Base-by-base conservation (phyloP, 169 alveolate species). In the Plasmodium chabaudi region DNA sequence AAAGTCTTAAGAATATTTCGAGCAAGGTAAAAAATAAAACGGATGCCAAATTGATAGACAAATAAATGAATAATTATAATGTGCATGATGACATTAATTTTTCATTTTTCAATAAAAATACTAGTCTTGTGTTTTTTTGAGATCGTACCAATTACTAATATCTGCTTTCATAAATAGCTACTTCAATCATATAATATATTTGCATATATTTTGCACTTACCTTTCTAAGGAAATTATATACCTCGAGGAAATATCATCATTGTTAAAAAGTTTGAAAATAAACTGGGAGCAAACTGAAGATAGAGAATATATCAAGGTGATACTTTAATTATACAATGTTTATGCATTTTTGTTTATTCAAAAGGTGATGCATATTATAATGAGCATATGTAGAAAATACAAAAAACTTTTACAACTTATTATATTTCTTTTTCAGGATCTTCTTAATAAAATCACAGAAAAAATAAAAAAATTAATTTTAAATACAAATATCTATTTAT, bases 401-500 rank as follows among this genome's bases (percentile, higher is more conserved):
- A 67, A 21, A 15, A 12, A 0, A 34, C 4, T 15, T 1, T 42
- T 4, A 39, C 15, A 39, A 19, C 17, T 42, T 13, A 27, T 3
- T 19, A 13, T 34, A 23, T n/a, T 15, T 5, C n/a, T 17, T 42
- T 19, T n/a, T 2, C 72, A 67, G 90, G 23, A 19, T 23, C 17
- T 67, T 4, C 49, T 82, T n/a, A 56, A 17, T n/a, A 51, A 13
- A 46, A 42, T 67, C n/a, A 19, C 70, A 34, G 51, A 23, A 17
- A 51, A 67, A 64, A 44, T 75, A 21, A 75, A 27, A 13, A 56
- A 46, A 23, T 10, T 68, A 7, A 55, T 82, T 60, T 13, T 82
- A 67, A 82, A 82, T n/a, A 84, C 69, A 60, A 65, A 46, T 64
- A 9, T 82, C 12, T 82, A 67, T 53, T 23, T 82, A 12, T 82